Base-by-base conservation (phyloP, 2,329 filamentous ascomycete genomes). In the Periglandula ipomoeae region DNA sequence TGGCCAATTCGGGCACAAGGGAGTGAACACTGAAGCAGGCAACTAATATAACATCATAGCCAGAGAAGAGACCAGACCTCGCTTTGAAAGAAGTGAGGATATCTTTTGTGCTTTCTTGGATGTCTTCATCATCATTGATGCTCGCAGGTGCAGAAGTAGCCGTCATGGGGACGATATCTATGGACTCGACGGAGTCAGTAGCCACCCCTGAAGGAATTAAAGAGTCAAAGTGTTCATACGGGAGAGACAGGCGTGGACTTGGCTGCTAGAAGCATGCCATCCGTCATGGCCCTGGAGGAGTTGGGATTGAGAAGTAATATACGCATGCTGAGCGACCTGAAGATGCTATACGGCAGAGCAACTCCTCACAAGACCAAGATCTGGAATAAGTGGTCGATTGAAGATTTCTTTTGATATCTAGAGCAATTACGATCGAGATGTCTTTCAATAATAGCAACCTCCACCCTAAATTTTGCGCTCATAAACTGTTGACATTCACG, bases 1-100 rank as follows among this genome's bases (percentile, higher is more conserved):
- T 54, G 11, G 70, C 65, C 13, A 95, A 68, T 44, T 74, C 65
- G 0, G 72, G 64, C 0, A 95, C 87, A 0, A 96, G 75, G 0
- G 85, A 82, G 60, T 96, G 89, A 1, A 85, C 81, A 51, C 87
- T 93, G 70, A 88, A 97, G 69, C 91, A 96, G 19, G 89, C 89
- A 2, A 96, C 77, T 1, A 96, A 75, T 53, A 94, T 83, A n/a
- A 76, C 89, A 60, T 93, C 82, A 63, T 87, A 81, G 24, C 67
- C 34, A 19, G 17, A 19, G 7, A 76, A 61, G 1, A 66, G 51
- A 52, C 60, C 40, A 13, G 68, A 51, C 38, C 52, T 48, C 1
- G 70, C 61, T 23, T 68, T 61, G 5, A 87, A 61, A 51, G 80
- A 71, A 1, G 72, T 68, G 15, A 84, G 68, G 45, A 87, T 86